These are phyloP conservation scores for Umbellularia californica DNA, from an alignment of 164 flowering plant genomes.

Conservation along the genomic window DNA sequence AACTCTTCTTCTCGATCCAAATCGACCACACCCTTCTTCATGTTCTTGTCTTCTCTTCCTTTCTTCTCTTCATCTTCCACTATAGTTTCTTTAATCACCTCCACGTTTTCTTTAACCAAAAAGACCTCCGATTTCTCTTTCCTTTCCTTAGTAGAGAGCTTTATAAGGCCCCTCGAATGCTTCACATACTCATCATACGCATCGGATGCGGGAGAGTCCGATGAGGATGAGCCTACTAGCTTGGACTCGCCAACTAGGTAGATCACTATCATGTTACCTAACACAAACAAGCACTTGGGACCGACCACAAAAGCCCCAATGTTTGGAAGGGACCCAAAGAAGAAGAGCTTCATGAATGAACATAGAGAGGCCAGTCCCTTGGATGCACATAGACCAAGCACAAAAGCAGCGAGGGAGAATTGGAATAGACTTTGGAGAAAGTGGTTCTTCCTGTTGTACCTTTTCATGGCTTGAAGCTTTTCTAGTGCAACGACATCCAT, in stretches of 20 bases:
- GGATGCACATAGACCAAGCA: slow-evolving; percentile 29
- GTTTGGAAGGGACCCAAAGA: slow-evolving; percentile 33
- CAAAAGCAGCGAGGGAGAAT: slow-evolving; percentile 32
- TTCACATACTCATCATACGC: slow-evolving; percentile 36
- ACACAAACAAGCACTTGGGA: slow-evolving; percentile 49
- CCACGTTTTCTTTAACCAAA: slow-evolving; percentile 5
- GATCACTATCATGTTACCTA: slow-evolving; percentile 51
- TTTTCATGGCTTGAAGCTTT: slow-evolving; percentile 42
- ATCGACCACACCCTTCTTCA: slow-evolving; percentile 5
- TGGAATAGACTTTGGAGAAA: slow-evolving; percentile 26
- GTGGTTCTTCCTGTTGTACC: slow-evolving; percentile 40
- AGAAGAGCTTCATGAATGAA: slow-evolving; percentile 26
- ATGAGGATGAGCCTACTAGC: slow-evolving; percentile 23
- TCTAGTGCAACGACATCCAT: slow-evolving; percentile 39
- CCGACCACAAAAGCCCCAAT: slow-evolving; percentile 22
- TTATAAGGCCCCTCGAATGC: slow-evolving; percentile 14
- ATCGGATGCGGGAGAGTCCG: slow-evolving; percentile 22
- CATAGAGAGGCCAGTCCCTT: slow-evolving; percentile 38
- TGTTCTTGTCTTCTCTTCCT: neutral
- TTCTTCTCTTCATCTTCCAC: slow-evolving; percentile 1
- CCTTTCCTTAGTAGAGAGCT: slow-evolving; percentile 14
- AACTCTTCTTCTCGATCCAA: slow-evolving; percentile 24
- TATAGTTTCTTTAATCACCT: slow-evolving; percentile 1
- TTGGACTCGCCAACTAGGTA: slow-evolving; percentile 57
- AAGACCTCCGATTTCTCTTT: slow-evolving; percentile 5